Base-by-base conservation (phyloP, 2,329 filamentous ascomycete species). In the Acrocalymma vagum region DNA sequence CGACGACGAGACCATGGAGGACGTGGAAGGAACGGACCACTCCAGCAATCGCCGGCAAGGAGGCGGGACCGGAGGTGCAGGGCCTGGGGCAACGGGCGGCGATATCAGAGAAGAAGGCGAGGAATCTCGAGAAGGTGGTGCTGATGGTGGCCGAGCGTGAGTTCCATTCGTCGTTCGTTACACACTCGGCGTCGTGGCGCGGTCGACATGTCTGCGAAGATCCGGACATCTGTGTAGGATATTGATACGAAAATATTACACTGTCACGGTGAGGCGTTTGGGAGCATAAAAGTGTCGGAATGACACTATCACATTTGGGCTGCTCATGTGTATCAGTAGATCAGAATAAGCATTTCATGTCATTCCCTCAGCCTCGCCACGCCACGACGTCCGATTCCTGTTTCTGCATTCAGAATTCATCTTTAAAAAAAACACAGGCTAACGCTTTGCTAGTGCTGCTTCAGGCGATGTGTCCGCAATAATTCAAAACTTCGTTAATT, bases 121-220 rank as follows among this genome's bases (percentile, higher is more conserved):
- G 70, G 85, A 84, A 57, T 84, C 93, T 53, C 82, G 95, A 75
- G 91, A 96, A 73, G 94, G 93, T 46, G 94, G 95, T 68, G 90
- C 90, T 59, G 94, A 97, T 74, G 94, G 95, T 65, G 95, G 90
- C 76, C 85, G 94, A 96, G 94, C 93, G 94, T 99, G 97, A 93
- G 95, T 99, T 73, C 74, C 43, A 44, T 62, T 42, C 45, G n/a
- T n/a, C n/a, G 45, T 56, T 60, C 58, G 46, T 57, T 55, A 51
- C 37, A 48, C 50, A 57, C 56, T 48, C 48, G 52, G 52, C 62
- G 65, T 65, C 64, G 62, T 62, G 65, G 65, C 63, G 57, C 60
- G 53, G 56, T 64, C 58, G 51, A 63, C 44, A 52, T 59, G 27
- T 50, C 59, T 38, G 55, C 37, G 45, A 49, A 38, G 17, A 45